Evolutionary conservation across 148 eudicot genomes (phyloP).

Genomic region (Fallopia convolvulus): DNA sequence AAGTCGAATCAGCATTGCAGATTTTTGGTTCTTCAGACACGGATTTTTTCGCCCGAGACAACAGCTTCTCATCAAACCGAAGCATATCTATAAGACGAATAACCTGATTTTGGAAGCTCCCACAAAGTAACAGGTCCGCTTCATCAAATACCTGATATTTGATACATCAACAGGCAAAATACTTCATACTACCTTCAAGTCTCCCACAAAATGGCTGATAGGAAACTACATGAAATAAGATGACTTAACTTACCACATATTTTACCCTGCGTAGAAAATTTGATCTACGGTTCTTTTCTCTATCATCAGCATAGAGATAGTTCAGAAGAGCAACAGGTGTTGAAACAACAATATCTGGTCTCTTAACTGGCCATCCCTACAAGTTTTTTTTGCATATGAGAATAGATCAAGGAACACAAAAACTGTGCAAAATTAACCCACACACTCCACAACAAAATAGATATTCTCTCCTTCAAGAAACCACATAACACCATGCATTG

Average conservation of each 20-base stretch:
- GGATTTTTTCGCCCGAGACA: constrained; percentile 38
- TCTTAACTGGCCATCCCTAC: constrained; percentile 72
- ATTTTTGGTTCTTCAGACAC: constrained; percentile 20
- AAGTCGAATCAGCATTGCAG: constrained; percentile 19
- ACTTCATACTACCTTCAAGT: not conserved
- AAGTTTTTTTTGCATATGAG: constrained; percentile 12
- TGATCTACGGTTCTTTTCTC: constrained; percentile 50
- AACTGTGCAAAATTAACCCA: not conserved
- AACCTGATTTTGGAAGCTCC: constrained; percentile 89
- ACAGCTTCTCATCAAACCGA: constrained; percentile 83
- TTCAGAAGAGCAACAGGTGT: constrained; percentile 91
- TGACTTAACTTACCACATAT: constrained; percentile 50
- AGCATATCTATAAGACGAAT: constrained; percentile 82
- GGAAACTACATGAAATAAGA: not conserved
- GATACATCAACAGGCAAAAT: not conserved
- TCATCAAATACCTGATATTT: constrained; percentile 85
- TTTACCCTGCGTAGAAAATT: constrained; percentile 67
- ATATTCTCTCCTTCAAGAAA: not conserved
- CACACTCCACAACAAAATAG: not conserved
- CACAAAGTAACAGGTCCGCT: constrained; percentile 88
- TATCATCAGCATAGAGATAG: constrained; percentile 66
- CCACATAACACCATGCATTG: not conserved
- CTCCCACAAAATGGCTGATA: not conserved
- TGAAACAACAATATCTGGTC: constrained; percentile 70
- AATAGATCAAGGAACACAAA: not conserved